Evolutionary conservation across 768 basidiomycete genomes (phyloP), one percentile per base, ranked within the genome.

Genomic region (Mycena floridula): DNA sequence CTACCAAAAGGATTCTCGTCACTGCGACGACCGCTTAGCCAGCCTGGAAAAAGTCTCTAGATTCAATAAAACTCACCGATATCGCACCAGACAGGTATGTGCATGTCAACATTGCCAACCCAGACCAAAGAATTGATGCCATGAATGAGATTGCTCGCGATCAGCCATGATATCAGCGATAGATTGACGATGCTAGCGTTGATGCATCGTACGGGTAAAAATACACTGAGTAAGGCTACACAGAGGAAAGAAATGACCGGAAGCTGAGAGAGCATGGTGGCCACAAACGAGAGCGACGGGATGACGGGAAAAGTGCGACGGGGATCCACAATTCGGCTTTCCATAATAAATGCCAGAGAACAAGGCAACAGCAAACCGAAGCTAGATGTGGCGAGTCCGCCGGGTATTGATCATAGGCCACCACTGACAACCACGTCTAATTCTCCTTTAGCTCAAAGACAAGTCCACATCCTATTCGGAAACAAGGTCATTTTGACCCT

Each of bases 41-140:
- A 12, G 37, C n/a, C 15, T 48, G 12, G 45, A 36, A 35, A 4
- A 39, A n/a, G 24, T 15, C 9, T 43, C 11, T 20, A 28, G n/a
- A n/a, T n/a, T n/a, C n/a, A 41, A 41, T 7, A 3, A 11, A 25
- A 58, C 78, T 48, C 43, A 87, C 85, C 66, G 27, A 92, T 80
- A 55, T 92, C 89, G 56, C 89, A 91, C 85, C 85, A 92, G 7
- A 77, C 69, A 0, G 76, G 68, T 13, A 64, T 66, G 37, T 52
- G 59, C 24, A 76, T 58, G 20, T 66, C 57, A 5, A 65, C 58
- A 53, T 74, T 79, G n/a, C 64, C 72, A 36, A 66, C 61, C 85
- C 85, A 92, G 4, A 82, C 53, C 21, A 84, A 51, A 3, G 77
- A 62, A 56, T 89, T 78, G 30, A 86, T 60, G 1, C 74, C 75